Conservation (phyloP, 1,284 basidiomycete genomes). For the Anthracocystis setariae region DNA sequence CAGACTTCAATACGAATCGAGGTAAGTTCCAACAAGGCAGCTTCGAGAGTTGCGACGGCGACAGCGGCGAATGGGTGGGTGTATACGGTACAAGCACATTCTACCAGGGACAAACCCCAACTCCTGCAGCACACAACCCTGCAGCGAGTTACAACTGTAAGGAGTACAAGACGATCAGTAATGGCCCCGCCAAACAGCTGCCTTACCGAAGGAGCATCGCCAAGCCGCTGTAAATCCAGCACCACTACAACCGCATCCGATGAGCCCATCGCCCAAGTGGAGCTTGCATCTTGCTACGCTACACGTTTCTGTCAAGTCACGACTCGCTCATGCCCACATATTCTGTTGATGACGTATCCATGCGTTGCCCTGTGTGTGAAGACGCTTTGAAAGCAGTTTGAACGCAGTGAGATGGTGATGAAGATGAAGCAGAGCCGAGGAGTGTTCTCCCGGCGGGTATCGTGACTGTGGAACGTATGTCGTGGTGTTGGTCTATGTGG, state of each 20-base stretch:
- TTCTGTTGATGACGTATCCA: neutral
- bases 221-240: conserved; percentile 10
- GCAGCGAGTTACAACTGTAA: conserved; percentile 39
- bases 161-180: conserved; percentile 20
- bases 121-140: conserved; percentile 34
- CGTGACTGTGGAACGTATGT: neutral
- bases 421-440: conserved; percentile 3
- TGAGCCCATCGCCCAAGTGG: neutral
- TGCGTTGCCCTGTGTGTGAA: neutral
- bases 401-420: no score
- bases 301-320: neutral
- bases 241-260: no score
- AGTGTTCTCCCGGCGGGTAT: conserved; percentile 3
- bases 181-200: conserved; percentile 25
- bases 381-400: no score
- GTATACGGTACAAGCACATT: conserved; percentile 43
- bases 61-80: conserved; percentile 39
- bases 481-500: neutral
- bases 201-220: conserved; percentile 35
- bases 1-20: conserved; percentile 32
- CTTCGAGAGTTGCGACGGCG: conserved; percentile 52
- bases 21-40: conserved; percentile 42
- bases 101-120: conserved; percentile 41
- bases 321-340: neutral
- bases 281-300: conserved; percentile 8